Evolutionary conservation across 208 protist genomes (phyloP), one percentile per base, ranked within the genome.

Genomic region (Trypanosoma melophagium): DNA sequence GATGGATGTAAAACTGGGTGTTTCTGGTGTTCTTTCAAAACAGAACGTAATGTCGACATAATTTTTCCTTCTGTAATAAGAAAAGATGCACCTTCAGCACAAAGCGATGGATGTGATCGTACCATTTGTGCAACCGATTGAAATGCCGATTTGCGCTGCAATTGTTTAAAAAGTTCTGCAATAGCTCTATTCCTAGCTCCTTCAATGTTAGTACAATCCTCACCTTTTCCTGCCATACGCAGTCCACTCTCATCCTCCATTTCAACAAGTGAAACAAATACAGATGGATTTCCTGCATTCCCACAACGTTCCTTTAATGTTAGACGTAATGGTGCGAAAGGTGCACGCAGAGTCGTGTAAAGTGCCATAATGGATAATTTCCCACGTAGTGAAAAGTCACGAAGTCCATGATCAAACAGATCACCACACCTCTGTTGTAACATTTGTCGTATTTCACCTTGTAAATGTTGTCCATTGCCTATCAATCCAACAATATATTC

Each of bases 401-500:
- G 64, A 59, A 73, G 40, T 21, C 42, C 25, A 16, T 57, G 5
- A 59, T 80, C 75, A 68, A 72, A 81, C 8, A 74, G 31, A 66
- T 76, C 63, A 3, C 45, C 40, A 42, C 44, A 7, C 28, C 64
- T 17, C 21, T 66, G 55, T 17, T 51, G n/a, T 44, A 52, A 10
- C 8, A 24, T 50, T n/a, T 8, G 9, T 22, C n/a, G 51, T 40
- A 25, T 45, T 44, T 54, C 56, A 8, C n/a, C 45, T 19, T 22
- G 19, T 22, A 24, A 17, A n/a, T 56, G 40, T 22, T 57, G 60
- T 51, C 22, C 16, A 21, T n/a, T 63, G 42, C 60, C 35, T 12
- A 68, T 73, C n/a, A 69, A 56, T 13, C 54, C 70, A 1, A 90
- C 47, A 25, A 96, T 69, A 55, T 92, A 87, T 25, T 78, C 76